Conservation (phyloP, 2,329 filamentous ascomycete genomes). For the Plenodomus tracheiphilus region DNA sequence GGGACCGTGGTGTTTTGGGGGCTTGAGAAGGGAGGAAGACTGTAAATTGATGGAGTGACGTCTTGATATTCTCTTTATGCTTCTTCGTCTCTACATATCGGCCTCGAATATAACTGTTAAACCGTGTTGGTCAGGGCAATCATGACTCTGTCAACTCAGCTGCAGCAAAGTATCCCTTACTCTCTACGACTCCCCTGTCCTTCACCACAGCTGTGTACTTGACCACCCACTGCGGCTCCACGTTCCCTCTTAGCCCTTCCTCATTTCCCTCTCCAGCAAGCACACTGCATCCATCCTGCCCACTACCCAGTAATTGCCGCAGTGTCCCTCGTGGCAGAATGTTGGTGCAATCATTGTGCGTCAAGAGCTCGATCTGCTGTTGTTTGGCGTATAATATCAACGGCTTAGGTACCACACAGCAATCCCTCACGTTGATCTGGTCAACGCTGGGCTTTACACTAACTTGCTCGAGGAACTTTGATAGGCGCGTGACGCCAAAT, state of each 20-base stretch:
- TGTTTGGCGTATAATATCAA: constrained; percentile 82
- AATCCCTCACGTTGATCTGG: constrained; percentile 95
- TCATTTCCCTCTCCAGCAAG: constrained; percentile 63
- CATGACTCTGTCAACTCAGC: constrained; percentile 62
- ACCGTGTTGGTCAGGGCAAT: background rate
- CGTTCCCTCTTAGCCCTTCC: constrained; percentile 71
- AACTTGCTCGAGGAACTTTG: constrained; percentile 73
- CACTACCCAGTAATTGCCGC: constrained; percentile 77
- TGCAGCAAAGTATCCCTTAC: constrained; percentile 94
- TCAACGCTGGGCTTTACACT: constrained; percentile 78
- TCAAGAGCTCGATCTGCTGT: constrained; percentile 81
- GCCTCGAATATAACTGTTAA: too few relatives aligned
- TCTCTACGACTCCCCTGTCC: constrained; percentile 93
- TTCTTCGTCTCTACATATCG: too few relatives aligned
- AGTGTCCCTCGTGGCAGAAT: constrained; percentile 85
- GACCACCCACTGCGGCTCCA: constrained; percentile 90
- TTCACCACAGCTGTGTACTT: constrained; percentile 97
- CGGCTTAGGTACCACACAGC: constrained; percentile 91
- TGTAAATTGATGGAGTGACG: background rate
- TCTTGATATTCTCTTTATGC: too few relatives aligned
- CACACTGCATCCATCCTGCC: constrained; percentile 72
- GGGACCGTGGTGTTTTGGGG: background rate
- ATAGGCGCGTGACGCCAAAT: constrained; percentile 82
- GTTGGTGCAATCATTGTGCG: constrained; percentile 92
- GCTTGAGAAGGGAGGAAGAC: too few relatives aligned